Evolutionary conservation across 805 yeast species (phyloP).

Genomic region (Wickerhamiella occidentalis): DNA sequence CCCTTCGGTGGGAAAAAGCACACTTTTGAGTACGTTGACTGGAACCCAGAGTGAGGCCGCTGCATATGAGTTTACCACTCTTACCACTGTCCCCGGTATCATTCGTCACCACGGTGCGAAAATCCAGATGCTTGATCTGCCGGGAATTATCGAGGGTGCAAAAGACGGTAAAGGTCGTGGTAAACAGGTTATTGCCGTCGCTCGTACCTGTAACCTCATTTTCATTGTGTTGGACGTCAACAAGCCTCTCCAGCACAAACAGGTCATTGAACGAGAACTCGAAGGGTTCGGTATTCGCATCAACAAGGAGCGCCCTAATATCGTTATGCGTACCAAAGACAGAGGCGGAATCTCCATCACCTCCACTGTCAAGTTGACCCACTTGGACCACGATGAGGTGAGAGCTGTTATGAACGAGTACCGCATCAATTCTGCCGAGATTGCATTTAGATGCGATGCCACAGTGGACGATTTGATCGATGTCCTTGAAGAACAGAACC

Average conservation of each 20-base stretch:
- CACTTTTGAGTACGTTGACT: constrained; percentile 74
- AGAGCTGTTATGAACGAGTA: constrained; percentile 94
- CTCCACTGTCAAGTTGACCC: constrained; percentile 84
- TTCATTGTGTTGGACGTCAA: constrained; percentile 92
- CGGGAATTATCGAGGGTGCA: constrained; percentile 97
- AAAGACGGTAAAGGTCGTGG: constrained; percentile 97
- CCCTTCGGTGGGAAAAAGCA: constrained; percentile 78
- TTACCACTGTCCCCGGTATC: constrained; percentile 95
- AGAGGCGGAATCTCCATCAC: constrained; percentile 93
- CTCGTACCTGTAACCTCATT: constrained; percentile 89
- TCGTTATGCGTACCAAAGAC: constrained; percentile 81
- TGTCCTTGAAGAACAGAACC: constrained; percentile 75
- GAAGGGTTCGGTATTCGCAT: constrained; percentile 96
- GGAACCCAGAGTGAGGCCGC: constrained; percentile 98
- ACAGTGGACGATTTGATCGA: constrained; percentile 95
- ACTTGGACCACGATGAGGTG: constrained; percentile 83
- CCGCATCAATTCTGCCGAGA: constrained; percentile 88
- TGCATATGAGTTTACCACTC: constrained; percentile 90
- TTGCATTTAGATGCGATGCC: constrained; percentile 94
- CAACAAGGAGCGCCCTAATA: constrained; percentile 87
- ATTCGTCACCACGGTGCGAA: constrained; percentile 94
- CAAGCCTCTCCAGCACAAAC: constrained; percentile 89
- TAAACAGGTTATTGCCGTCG: constrained; percentile 96
- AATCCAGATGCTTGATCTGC: constrained; percentile 94
- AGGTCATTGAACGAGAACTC: constrained; percentile 83